These are phyloP conservation scores for Penicillium crustosum DNA, from an alignment of 2,329 filamentous ascomycete genomes.

Conservation along the genomic window DNA sequence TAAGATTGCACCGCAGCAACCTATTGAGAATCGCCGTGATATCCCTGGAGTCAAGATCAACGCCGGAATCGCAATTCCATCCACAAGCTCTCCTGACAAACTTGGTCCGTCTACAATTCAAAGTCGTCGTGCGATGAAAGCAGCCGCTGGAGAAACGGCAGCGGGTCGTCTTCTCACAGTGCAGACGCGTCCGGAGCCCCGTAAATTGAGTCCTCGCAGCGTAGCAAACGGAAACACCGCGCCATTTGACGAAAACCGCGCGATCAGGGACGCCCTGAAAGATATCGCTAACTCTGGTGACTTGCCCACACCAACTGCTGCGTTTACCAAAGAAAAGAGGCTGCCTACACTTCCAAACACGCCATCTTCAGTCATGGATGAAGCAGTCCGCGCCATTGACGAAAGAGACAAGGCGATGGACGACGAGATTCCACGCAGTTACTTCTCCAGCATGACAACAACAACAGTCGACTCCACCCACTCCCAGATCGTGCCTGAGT, in stretches of 20 bases:
- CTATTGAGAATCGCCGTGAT: slow-evolving; percentile 14
- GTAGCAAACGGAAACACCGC: slow-evolving; percentile 13
- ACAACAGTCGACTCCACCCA: slow-evolving; percentile 33
- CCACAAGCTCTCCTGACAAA: slow-evolving; percentile 7
- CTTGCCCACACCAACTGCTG: slow-evolving; percentile 27
- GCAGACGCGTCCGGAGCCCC: slow-evolving; percentile 23
- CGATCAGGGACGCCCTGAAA: slow-evolving; percentile 12
- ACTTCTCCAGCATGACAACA: slow-evolving; percentile 43
- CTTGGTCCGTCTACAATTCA: slow-evolving; percentile 34
- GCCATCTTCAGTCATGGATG: slow-evolving; percentile 47
- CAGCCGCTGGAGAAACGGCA: slow-evolving; percentile 26
- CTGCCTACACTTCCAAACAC: slow-evolving; percentile 49
- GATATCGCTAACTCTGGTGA: slow-evolving; percentile 17
- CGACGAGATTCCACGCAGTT: slow-evolving; percentile 38
- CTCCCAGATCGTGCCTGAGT: slow-evolving; percentile 29
- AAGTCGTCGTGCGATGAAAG: slow-evolving; percentile 39
- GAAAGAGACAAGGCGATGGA: slow-evolving; percentile 34
- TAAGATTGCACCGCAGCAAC: background rate
- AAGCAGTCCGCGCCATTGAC: slow-evolving; percentile 39
- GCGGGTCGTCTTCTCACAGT: slow-evolving; percentile 32
- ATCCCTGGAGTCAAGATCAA: slow-evolving; percentile 18
- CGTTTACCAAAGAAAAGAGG: slow-evolving; percentile 39
- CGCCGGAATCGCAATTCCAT: slow-evolving; percentile 7
- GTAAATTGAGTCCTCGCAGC: slow-evolving; percentile 6
- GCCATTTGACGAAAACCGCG: slow-evolving; percentile 16